phyloP scores from a whole-genome alignment of 2,329 filamentous ascomycete genomes.

The Sporothrix variecibatus region DNA sequence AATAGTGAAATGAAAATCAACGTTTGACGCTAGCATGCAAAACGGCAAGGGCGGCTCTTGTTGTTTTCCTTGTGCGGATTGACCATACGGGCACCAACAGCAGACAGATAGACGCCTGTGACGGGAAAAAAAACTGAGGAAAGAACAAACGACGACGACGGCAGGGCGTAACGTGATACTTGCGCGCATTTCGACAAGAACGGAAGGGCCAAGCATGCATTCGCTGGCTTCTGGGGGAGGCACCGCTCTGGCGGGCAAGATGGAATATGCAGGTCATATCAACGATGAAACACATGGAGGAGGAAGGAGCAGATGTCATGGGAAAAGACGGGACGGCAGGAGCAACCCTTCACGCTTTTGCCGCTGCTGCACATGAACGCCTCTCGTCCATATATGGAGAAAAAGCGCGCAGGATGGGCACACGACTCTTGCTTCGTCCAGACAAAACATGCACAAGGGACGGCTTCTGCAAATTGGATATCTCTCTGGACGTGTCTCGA shows the following conservation, averaged over 20 bases:
- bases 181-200: not conserved
- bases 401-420: not conserved
- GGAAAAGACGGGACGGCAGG: conserved; percentile 19
- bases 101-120: not conserved
- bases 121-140: not conserved
- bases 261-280: not conserved
- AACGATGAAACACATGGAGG: not conserved
- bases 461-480: conserved; percentile 1
- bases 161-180: not conserved
- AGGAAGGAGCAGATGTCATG: not conserved
- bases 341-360: not conserved
- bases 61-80: not conserved
- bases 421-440: conserved; percentile 1
- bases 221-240: not conserved
- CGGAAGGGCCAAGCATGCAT: not conserved
- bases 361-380: not conserved
- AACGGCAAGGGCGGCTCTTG: conserved; percentile 24
- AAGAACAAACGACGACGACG: not conserved
- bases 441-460: not conserved
- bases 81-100: not conserved
- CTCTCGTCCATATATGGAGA: not conserved
- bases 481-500: not conserved
- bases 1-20: conserved; percentile 17
- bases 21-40: conserved; percentile 23
- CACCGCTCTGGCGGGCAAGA: conserved; percentile 5